These are phyloP conservation scores for Fusarium musae DNA, from an alignment of 2,329 filamentous ascomycete species.

Conservation along the genomic window DNA sequence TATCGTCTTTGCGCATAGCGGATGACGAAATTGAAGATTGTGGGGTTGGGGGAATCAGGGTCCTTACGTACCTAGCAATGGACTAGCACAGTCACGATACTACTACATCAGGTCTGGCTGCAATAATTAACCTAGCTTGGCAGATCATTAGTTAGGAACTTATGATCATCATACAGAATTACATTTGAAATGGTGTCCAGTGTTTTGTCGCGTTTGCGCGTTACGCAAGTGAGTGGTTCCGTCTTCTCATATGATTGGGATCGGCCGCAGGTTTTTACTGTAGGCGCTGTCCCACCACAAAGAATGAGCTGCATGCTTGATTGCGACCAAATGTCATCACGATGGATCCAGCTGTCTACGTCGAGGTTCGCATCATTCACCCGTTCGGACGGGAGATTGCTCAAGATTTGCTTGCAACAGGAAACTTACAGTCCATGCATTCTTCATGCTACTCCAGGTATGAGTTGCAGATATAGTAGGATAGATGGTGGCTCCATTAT, in stretches of 20 bases:
- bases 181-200: not conserved
- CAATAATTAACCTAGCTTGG: conserved; percentile 7
- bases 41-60: conserved; percentile 38
- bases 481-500: conserved; percentile 4
- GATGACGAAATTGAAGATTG: conserved; percentile 17
- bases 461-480: conserved; percentile 12
- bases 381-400: not conserved
- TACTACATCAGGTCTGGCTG: conserved; percentile 12
- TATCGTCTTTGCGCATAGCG: conserved; percentile 4
- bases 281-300: conserved; percentile 1
- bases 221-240: not conserved
- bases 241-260: conserved; percentile 29
- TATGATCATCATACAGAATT: conserved; percentile 2
- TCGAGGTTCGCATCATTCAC: conserved; percentile 9
- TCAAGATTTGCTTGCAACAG: not conserved
- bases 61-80: conserved; percentile 6
- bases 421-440: not conserved
- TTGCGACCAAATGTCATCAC: not conserved
- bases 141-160: conserved; percentile 23
- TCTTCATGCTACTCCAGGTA: conserved; percentile 1
- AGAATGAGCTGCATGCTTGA: conserved; percentile 1
- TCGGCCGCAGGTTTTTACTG: conserved; percentile 15
- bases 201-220: not conserved
- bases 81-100: conserved; percentile 31
- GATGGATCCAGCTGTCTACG: conserved; percentile 4